Percentiles rank a stretch among this genome's conserved stretches.
Evolutionary conservation across 2,329 filamentous ascomycete species (phyloP).

Genomic region (Fusarium graminum): DNA sequence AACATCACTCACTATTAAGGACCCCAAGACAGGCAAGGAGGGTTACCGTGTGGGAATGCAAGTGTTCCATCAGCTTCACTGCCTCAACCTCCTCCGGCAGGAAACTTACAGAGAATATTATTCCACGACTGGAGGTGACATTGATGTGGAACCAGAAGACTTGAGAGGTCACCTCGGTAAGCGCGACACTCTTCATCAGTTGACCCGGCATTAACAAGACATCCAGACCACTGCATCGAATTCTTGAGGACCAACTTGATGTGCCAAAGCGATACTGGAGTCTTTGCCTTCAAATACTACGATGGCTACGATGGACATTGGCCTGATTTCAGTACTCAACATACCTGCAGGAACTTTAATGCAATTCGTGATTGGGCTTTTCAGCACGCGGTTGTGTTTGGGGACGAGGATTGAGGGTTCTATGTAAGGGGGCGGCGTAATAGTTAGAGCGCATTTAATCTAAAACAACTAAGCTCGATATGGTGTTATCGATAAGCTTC

Average conservation of each 20-base stretch:
- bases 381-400: slow-evolving; percentile 62
- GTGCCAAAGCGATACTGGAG: slow-evolving; percentile 67
- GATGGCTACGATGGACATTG: slow-evolving; percentile 64
- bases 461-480: too few species aligned
- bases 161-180: slow-evolving; percentile 39
- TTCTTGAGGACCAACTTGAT: slow-evolving; percentile 65
- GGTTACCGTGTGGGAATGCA: slow-evolving; percentile 72
- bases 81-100: slow-evolving; percentile 63
- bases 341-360: slow-evolving; percentile 68
- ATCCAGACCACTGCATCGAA: slow-evolving; percentile 44
- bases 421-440: too few species aligned
- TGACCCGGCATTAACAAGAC: not conserved
- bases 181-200: accelerated
- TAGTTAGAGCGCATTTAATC: too few species aligned
- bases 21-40: slow-evolving; percentile 67
- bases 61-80: slow-evolving; percentile 68
- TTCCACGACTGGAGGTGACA: slow-evolving; percentile 61
- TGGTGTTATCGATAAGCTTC: too few species aligned
- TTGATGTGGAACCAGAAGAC: slow-evolving; percentile 53
- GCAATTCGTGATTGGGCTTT: slow-evolving; percentile 65
- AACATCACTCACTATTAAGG: slow-evolving; percentile 66
- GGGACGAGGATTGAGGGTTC: slow-evolving; percentile 56
- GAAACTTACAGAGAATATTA: slow-evolving; percentile 66
- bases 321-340: slow-evolving; percentile 67
- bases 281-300: slow-evolving; percentile 66